Base-by-base conservation (phyloP, 345 rosid species). In the Salix udensis region DNA sequence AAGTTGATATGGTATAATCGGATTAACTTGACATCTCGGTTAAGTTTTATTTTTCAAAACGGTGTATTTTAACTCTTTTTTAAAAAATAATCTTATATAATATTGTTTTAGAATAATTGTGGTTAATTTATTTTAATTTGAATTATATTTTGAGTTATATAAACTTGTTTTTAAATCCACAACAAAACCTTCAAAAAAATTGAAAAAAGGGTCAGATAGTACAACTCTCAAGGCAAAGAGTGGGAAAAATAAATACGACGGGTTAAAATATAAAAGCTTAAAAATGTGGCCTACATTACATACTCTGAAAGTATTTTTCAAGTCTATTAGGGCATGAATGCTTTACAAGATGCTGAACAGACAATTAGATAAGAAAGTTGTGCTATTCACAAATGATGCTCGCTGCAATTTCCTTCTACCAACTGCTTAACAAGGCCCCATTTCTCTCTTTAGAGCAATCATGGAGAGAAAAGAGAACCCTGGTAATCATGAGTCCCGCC, bases 401-500 rank as follows among this genome's bases (percentile, higher is more conserved):
- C 5, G 26, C 44, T 40, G 44, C 44, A 40, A 9, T 40, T 40
- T 40, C 44, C 44, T 40, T 15, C 12, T 10, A 18, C 4, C 26
- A 9, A n/a, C 2, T 21, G 19, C 31, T n/a, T 55, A 18, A 61
- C 72, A 21, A 75, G 83, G 75, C 36, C 82, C 77, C 6, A 12
- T 71, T 78, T 36, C 65, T 71, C 16, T 53, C 75, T 73, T 80
- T 67, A 16, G 42, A 66, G 65, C 53, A 80, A 42, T 75, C 76
- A 70, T 76, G 82, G 85, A 64, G 86, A 77, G 79, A 81, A 78
- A 71, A 65, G 79, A 68, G 77, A 74, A 68, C 44, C 71, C 34
- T 18, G 52, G 76, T 58, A 78, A 89, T 86, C 8, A 86, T 89
- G 81, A 74, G 42, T 70, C 79, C 72, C 79, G 89, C 89, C 85